phyloP scores from a whole-genome alignment of 2,329 filamentous ascomycete genomes.

The Monilinia fructigena region DNA sequence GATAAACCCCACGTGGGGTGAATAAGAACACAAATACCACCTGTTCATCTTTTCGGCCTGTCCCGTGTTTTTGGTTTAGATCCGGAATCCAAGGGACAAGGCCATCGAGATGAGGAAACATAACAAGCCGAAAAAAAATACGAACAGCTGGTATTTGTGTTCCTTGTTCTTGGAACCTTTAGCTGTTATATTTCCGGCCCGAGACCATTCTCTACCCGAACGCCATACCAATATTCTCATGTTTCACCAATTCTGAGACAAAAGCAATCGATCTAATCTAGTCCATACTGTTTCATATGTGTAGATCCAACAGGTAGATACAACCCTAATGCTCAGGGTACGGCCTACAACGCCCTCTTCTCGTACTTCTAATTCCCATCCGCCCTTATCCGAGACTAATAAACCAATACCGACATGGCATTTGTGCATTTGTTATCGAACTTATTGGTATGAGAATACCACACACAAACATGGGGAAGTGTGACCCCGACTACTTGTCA shows the following conservation, averaged over 20 bases:
- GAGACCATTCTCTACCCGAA: background rate
- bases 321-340: background rate
- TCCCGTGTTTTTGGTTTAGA: background rate
- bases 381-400: constrained; percentile 7
- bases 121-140: background rate
- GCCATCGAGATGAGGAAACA: background rate
- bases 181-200: constrained; percentile 10
- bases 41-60: constrained; percentile 11
- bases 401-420: constrained; percentile 14
- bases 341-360: constrained; percentile 8
- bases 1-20: constrained; percentile 10
- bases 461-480: constrained; percentile 6
- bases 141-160: background rate
- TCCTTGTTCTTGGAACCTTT: background rate
- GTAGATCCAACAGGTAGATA: background rate
- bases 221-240: background rate
- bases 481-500: background rate
- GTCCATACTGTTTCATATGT: background rate
- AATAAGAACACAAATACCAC: constrained; percentile 8
- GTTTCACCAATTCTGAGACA: background rate
- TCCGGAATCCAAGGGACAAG: constrained; percentile 11
- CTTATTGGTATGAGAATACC: constrained; percentile 3
- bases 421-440: constrained; percentile 8
- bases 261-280: constrained; percentile 12
- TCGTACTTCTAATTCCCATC: background rate